Evolutionary conservation across 768 basidiomycete species (phyloP), one percentile per base, ranked within the genome.

Genomic region (Rhodotorula paludigena): DNA sequence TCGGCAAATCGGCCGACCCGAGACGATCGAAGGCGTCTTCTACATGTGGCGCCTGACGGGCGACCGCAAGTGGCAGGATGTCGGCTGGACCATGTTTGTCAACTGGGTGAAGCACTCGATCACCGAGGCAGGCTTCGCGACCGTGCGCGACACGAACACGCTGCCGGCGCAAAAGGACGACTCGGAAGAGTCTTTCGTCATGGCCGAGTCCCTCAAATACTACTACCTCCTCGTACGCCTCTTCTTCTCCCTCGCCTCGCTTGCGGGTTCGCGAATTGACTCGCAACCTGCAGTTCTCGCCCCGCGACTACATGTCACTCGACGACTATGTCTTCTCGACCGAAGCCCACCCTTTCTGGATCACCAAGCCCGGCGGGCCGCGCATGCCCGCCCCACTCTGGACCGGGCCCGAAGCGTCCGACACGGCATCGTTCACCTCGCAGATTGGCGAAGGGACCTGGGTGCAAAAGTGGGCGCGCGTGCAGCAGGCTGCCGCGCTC

Each of bases 341-440:
- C 23, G 82, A 83, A 77, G 90, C 89, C 9, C 90, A 90, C 76
- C 87, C 89, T 18, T 80, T 90, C 25, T 88, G 87, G 15, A 81
- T 88, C 39, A 86, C 89, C 73, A 73, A 81, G 54, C 63, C 42
- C 5, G 2, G 12, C 23, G 42, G 39, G 5, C 41, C 44, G 6
- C 28, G 39, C 3, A 11, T 48, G 8, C 28, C 48, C 21, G 9
- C 7, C 7, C 6, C 54, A 10, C 55, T 41, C 44, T 72, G 71
- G 70, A 44, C 45, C 32, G 70, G 70, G 0, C 66, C 66, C 10
- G 66, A 71, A 14, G 35, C 45, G 11, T 11, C 32, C 28, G 25
- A 9, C 5, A 8, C 15, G 35, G 14, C 41, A 11, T 51, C 36
- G 18, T 67, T 71, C 39, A 51, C 30, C 25, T 18, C 30, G 3